phyloP scores from a whole-genome alignment of 768 basidiomycete species.

The Boletus tylopilopsis region DNA sequence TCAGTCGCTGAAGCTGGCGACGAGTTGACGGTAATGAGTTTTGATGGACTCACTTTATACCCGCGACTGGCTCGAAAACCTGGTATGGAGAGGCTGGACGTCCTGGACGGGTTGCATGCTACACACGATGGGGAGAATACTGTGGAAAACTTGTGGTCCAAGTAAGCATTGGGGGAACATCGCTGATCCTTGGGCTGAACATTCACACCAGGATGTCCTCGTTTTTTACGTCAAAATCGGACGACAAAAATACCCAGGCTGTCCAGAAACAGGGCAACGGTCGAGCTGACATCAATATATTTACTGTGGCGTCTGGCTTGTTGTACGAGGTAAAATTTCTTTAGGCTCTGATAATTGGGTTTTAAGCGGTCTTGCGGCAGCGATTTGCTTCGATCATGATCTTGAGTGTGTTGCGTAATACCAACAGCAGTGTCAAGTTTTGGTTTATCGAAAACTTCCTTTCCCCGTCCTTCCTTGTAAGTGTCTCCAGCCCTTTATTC shows the following conservation, averaged over 20 bases:
- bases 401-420: constrained; percentile 90
- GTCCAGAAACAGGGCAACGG: constrained; percentile 27
- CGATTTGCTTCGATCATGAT: constrained; percentile 99
- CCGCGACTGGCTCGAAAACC: constrained; percentile 66
- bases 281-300: constrained; percentile 96
- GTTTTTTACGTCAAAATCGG: constrained; percentile 35
- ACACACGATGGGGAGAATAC: constrained; percentile 36
- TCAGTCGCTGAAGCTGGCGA: constrained; percentile 63
- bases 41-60: constrained; percentile 87
- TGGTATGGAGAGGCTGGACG: constrained; percentile 82
- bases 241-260: constrained; percentile 17
- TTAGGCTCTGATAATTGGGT: neutral
- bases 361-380: constrained; percentile 37
- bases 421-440: constrained; percentile 93
- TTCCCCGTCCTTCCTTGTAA: constrained; percentile 90
- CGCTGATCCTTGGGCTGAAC: constrained; percentile 1
- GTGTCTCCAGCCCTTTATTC: constrained; percentile 19
- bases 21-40: constrained; percentile 79
- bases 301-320: constrained; percentile 95
- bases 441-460: constrained; percentile 99
- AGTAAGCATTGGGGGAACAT: constrained; percentile 36
- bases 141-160: constrained; percentile 46
- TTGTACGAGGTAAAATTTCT: constrained; percentile 79
- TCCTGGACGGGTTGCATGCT: constrained; percentile 52
- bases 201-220: constrained; percentile 39